phyloP scores from a whole-genome alignment of 345 rosid species.

The Salix suchowensis region DNA sequence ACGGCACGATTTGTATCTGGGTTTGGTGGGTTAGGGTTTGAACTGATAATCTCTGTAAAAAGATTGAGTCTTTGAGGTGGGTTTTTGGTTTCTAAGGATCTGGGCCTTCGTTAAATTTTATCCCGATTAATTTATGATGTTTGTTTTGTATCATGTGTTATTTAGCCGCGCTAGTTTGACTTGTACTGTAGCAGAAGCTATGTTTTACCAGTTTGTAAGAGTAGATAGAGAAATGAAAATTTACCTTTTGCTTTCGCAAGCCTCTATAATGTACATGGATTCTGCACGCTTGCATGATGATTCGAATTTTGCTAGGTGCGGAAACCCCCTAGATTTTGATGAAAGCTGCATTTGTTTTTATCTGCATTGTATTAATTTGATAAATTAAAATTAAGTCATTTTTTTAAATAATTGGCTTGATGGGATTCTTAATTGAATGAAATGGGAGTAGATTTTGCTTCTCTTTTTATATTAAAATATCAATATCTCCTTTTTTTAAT shows the following conservation, averaged over 20 bases:
- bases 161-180: not conserved
- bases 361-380: not conserved
- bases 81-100: slow-evolving; percentile 8
- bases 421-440: not conserved
- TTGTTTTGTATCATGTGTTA: not conserved
- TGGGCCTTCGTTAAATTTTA: not conserved
- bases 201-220: not conserved
- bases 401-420: not conserved
- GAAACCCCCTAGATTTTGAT: not conserved
- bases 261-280: not conserved
- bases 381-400: not conserved
- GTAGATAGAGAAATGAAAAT: not conserved
- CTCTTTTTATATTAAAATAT: not conserved
- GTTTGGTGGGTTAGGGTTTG: slow-evolving; percentile 20
- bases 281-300: not conserved
- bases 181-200: not conserved
- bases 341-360: not conserved
- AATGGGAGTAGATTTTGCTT: not conserved
- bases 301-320: not conserved
- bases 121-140: not conserved
- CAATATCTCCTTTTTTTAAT: not conserved
- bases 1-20: slow-evolving; percentile 6
- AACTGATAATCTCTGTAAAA: slow-evolving; percentile 5
- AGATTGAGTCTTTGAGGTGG: slow-evolving; percentile 3
- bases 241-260: not conserved